Base-by-base conservation (phyloP, 2,329 filamentous ascomycete genomes). In the Sclerotiophoma versabilis region DNA sequence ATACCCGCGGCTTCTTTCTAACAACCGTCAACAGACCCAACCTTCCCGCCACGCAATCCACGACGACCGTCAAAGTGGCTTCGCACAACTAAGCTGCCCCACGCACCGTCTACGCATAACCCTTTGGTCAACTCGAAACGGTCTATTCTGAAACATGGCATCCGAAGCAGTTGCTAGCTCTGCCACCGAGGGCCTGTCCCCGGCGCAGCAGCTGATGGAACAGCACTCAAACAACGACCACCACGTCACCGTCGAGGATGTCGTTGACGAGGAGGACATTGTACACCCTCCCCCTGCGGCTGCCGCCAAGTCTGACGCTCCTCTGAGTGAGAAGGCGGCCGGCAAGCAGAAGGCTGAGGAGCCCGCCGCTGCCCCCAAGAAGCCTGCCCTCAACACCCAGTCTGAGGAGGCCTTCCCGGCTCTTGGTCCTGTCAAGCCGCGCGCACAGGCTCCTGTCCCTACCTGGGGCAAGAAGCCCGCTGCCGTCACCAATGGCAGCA, bases 341-440 rank as follows among this genome's bases (percentile, higher is more conserved):
- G 86, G 84, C 47, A 92, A 91, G 80, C 86, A 89, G 72, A 88
- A 87, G 73, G 81, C 80, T 29, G 80, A 84, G 50, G 75, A 81
- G 27, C 55, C 70, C 6, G 58, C 76, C 26, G 76, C 74, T 45
- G 66, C 71, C 37, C 63, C 68, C 25, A 59, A 62, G 44, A 70
- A 62, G 58, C 56, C 63, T 27, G 58, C 81, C 46, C 79, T 97
- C 58, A 91, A 98, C 75, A 93, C 91, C 17, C 84, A 91, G 69
- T 96, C 91, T 15, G 90, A 96, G 71, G 93, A 98, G 76, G 81
- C 91, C 55, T 99, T 99, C 83, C 95, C 95, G n/a, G 88, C 93
- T 65, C 85, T 99, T 39, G 93, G 93, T 48, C 83, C 85, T 59
- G 80, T 86, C 47, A 93, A 92, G 76, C 80, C 86, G 27, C 77